Evolutionary conservation across 2,329 filamentous ascomycete genomes (phyloP).

Genomic region (Alternaria novae-zelandiae): DNA sequence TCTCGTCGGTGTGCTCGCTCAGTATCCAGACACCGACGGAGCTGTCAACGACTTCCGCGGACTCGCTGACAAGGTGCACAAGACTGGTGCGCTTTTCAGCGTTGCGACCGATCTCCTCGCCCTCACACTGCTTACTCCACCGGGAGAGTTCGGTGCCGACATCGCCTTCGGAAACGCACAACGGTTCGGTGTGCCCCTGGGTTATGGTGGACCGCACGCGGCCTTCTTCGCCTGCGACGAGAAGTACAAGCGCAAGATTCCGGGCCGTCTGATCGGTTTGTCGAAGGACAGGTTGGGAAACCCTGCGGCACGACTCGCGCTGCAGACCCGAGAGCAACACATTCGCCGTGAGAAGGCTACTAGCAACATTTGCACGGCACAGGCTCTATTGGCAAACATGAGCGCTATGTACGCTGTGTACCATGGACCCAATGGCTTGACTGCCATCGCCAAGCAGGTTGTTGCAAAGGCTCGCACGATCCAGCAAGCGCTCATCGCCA

Average conservation of each 20-base stretch:
- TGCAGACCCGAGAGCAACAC: slow-evolving; percentile 95
- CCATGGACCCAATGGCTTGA: slow-evolving; percentile 84
- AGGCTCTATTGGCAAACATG: slow-evolving; percentile 94
- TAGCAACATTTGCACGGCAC: slow-evolving; percentile 95
- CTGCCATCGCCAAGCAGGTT: slow-evolving; percentile 79
- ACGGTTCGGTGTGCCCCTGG: slow-evolving; percentile 88
- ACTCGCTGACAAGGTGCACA: slow-evolving; percentile 79
- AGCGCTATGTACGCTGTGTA: slow-evolving; percentile 93
- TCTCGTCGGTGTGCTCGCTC: slow-evolving; percentile 87
- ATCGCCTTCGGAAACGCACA: slow-evolving; percentile 94
- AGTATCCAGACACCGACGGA: slow-evolving; percentile 91
- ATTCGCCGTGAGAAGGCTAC: slow-evolving; percentile 96
- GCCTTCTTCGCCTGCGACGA: slow-evolving; percentile 94
- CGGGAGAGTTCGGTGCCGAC: slow-evolving; percentile 93
- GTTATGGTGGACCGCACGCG: slow-evolving; percentile 92
- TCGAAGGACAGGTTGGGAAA: slow-evolving; percentile 89
- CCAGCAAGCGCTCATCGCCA: slow-evolving; percentile 66
- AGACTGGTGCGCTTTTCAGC: slow-evolving; percentile 78
- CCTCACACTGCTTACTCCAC: slow-evolving; percentile 84
- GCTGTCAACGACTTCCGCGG: slow-evolving; percentile 75
- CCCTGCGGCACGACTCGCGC: slow-evolving; percentile 78
- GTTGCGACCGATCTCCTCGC: slow-evolving; percentile 90
- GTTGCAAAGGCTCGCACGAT: slow-evolving; percentile 74
- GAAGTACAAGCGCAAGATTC: slow-evolving; percentile 92
- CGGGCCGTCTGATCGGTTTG: slow-evolving; percentile 85